Conservation (phyloP, 1,284 basidiomycete genomes). For the Trametes hirsuta region DNA sequence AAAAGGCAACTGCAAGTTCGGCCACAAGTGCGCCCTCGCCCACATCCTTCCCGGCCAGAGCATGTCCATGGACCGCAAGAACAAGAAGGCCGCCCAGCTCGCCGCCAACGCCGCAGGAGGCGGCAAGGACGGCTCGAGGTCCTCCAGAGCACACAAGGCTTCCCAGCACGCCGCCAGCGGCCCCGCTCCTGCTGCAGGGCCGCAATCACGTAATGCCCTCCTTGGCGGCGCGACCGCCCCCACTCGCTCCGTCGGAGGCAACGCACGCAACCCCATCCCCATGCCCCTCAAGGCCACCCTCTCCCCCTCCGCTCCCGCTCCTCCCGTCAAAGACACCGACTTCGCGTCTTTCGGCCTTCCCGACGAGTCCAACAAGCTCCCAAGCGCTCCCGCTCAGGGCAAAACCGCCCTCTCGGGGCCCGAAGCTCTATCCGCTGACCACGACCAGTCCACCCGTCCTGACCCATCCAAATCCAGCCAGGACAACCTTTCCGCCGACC, state of each 20-base stretch:
- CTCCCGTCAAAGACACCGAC: slow-evolving; percentile 74
- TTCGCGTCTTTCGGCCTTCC: slow-evolving; percentile 71
- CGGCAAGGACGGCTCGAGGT: slow-evolving; percentile 36
- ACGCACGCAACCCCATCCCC: slow-evolving; percentile 61
- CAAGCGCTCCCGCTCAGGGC: slow-evolving; percentile 49
- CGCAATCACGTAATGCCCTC: slow-evolving; percentile 46
- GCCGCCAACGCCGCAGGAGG: slow-evolving; percentile 53
- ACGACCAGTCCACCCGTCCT: slow-evolving; percentile 12
- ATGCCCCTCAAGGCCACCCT: slow-evolving; percentile 72
- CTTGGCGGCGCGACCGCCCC: slow-evolving; percentile 58
- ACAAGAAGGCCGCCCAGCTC: slow-evolving; percentile 93
- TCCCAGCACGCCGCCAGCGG: slow-evolving; percentile 22
- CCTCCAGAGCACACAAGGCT: slow-evolving; percentile 22
- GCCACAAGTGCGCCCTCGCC: slow-evolving; percentile 94
- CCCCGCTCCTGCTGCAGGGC: slow-evolving; percentile 21
- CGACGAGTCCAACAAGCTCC: slow-evolving; percentile 53
- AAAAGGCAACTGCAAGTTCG: slow-evolving; percentile 97
- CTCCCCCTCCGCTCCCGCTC: slow-evolving; percentile 78
- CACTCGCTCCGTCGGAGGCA: slow-evolving; percentile 45
- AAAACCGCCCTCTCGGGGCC: slow-evolving; percentile 31
- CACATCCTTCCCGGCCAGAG: slow-evolving; percentile 94
- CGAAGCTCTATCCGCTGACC: slow-evolving; percentile 1
- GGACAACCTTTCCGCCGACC: slow-evolving; percentile 7
- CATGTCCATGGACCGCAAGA: slow-evolving; percentile 96
- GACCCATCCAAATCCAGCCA: slow-evolving; percentile 17